Evolutionary conservation across 2,329 filamentous ascomycete genomes (phyloP), one percentile per base, ranked within the genome.

Genomic region (Emergomyces africanus): DNA sequence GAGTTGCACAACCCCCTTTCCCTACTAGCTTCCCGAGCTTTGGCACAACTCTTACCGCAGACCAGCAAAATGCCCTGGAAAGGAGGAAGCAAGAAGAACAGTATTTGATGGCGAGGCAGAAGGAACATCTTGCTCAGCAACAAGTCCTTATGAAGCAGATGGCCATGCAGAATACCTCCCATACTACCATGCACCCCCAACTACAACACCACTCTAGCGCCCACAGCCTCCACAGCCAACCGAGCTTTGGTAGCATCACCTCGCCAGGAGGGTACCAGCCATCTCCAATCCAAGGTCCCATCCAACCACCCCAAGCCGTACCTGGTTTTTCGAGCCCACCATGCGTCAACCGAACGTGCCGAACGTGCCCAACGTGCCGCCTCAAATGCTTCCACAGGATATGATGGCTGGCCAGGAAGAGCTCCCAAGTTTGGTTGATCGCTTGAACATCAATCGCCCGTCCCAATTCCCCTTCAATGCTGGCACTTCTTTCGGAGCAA

Each of bases 11-110:
- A 59, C 94, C 94, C 60, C 95, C 94, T 5, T 89, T 99, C 67
- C 90, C 92, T 6, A 89, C 86, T 58, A 90, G 90, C 57, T 97
- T 99, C 72, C 95, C 94, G 0, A 95, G 89, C 70, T 99, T 97
- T 71, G 94, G 94, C 5, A 90, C 94, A 8, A 99, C 95, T 0
- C 78, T 99, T 65, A 99, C 95, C 9, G 94, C 94, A 0, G 92
- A 97, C 68, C 94, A 99, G 73, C 94, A 99, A 71, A 99, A 99
- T 74, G 95, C 95, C 44, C 78, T 99, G 1, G 94, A 99, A 75
- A 84, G 94, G 58, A 83, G 94, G 57, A 99, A 99, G 77, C 94
- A 99, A 72, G 94, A 99, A 73, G 95, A 99, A 69, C 94, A 99
- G 71, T 96, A 94, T 71, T 80, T 95, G 41, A 95, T 97, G 84